Percentiles rank a stretch among this genome's conserved stretches.
These are phyloP conservation scores for Xylariales sp. DNA, from an alignment of 2,329 filamentous ascomycete species.

Conservation along the genomic window DNA sequence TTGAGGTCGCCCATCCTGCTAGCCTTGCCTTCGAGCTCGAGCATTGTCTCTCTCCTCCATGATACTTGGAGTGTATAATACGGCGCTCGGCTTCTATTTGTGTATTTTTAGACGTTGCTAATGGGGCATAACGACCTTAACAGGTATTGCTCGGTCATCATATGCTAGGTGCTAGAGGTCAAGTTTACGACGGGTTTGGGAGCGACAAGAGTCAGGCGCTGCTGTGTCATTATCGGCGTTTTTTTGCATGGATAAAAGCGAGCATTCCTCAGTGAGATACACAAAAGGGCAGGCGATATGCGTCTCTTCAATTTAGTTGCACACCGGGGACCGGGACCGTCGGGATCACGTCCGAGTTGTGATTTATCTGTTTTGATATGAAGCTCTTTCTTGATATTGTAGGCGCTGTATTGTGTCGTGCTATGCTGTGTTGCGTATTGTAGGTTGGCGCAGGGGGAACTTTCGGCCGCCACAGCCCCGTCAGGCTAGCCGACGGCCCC, in stretches of 20 bases:
- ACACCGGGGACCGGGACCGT: background rate
- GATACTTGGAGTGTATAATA: conserved; percentile 26
- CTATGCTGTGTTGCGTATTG: background rate
- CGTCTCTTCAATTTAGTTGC: conserved; percentile 21
- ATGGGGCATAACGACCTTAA: conserved; percentile 13
- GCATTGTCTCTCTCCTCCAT: background rate
- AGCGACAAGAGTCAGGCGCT: conserved; percentile 23
- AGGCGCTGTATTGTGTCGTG: background rate
- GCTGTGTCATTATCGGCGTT: conserved; percentile 17
- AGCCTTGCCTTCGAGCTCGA: background rate
- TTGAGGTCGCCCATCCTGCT: conserved; percentile 41
- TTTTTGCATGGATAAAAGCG: conserved; percentile 24
- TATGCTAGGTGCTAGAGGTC: conserved; percentile 13
- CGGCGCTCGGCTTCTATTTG: background rate
- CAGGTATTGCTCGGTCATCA: background rate
- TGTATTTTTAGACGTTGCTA: conserved; percentile 31
- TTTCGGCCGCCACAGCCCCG: conserved; percentile 25
- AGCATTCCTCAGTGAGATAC: conserved; percentile 25
- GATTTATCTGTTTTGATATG: background rate
- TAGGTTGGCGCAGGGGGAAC: conserved; percentile 22
- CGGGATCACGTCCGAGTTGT: background rate
- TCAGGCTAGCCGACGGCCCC: conserved; percentile 29
- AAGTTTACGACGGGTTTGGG: conserved; percentile 14
- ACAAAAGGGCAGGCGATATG: conserved; percentile 28
- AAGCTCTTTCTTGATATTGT: background rate